A percentile compares a stretch with the other conserved stretches of the same genome.
phyloP scores from a whole-genome alignment of 208 protist genomes.

The Leishmania lainsoni region DNA sequence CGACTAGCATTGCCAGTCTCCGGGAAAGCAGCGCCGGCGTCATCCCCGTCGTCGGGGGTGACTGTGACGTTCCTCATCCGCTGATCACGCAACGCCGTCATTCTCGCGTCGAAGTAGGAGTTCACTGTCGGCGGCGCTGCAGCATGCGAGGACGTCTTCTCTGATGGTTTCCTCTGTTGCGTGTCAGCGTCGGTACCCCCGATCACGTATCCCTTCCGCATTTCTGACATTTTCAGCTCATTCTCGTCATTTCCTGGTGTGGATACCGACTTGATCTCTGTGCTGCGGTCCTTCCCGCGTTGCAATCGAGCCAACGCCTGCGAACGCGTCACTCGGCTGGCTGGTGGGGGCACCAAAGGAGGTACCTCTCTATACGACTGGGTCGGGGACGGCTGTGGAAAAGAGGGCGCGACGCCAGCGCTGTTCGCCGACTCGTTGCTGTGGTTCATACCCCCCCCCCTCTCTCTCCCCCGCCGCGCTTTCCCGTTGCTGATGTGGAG shows the following conservation, averaged over 20 bases:
- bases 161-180: not conserved
- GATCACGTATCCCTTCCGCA: not conserved
- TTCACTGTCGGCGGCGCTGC: not conserved
- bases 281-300: not conserved
- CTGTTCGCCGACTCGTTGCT: not conserved
- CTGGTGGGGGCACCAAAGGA: not conserved
- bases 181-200: not conserved
- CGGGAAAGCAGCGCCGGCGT: not conserved
- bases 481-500: not conserved
- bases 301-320: conserved; percentile 6
- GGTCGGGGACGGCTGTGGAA: not conserved
- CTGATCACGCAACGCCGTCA: conserved; percentile 5
- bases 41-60: not conserved
- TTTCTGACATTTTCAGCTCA: not conserved
- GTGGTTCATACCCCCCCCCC: not conserved
- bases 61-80: not conserved
- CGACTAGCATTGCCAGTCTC: not conserved
- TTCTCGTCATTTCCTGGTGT: not conserved
- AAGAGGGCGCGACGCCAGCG: not conserved
- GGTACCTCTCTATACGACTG: not conserved
- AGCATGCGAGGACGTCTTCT: conserved; percentile 2
- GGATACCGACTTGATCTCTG: not conserved
- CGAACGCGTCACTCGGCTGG: not conserved
- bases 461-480: not conserved
- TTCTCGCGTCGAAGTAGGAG: not conserved